Conservation (phyloP, 768 basidiomycete species). For the Trametes punicea region DNA sequence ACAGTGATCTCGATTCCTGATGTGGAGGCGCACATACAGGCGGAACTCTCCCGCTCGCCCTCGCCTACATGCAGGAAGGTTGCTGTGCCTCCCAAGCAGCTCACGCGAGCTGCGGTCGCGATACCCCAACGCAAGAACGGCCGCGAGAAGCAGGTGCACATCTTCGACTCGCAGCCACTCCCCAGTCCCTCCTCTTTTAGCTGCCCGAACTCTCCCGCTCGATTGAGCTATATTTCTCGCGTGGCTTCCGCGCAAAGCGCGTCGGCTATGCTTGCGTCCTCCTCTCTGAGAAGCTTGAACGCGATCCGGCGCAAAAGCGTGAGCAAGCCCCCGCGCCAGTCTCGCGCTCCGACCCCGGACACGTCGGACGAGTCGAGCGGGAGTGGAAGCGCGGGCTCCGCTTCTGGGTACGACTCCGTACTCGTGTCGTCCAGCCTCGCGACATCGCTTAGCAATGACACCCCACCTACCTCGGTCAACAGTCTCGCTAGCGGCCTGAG, state of each 20-base stretch:
- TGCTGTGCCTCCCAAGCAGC: conserved; percentile 69
- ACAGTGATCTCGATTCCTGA: conserved; percentile 83
- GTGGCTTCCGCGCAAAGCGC: conserved; percentile 22
- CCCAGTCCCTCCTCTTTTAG: conserved; percentile 46
- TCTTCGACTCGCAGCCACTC: conserved; percentile 79
- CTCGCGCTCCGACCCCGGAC: conserved; percentile 20
- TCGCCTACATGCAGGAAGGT: conserved; percentile 78
- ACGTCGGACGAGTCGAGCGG: conserved; percentile 26
- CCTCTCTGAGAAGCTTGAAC: background rate
- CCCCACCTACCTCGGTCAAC: conserved; percentile 30
- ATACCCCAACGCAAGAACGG: conserved; percentile 51
- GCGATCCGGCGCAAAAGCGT: conserved; percentile 9
- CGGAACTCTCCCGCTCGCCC: conserved; percentile 64
- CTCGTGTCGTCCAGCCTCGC: conserved; percentile 21
- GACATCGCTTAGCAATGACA: conserved; percentile 20
- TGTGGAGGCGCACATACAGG: conserved; percentile 67
- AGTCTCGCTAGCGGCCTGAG: conserved; percentile 25
- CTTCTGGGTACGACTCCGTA: conserved; percentile 8
- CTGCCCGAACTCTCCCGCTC: conserved; percentile 24
- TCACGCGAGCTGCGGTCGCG: conserved; percentile 55
- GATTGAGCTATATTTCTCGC: conserved; percentile 26
- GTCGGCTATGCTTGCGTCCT: background rate
- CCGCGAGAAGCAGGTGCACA: conserved; percentile 67
- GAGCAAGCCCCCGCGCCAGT: conserved; percentile 15
- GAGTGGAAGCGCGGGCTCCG: conserved; percentile 21